Evolutionary conservation across 768 basidiomycete genomes (phyloP).

Genomic region (Suillus spraguei): DNA sequence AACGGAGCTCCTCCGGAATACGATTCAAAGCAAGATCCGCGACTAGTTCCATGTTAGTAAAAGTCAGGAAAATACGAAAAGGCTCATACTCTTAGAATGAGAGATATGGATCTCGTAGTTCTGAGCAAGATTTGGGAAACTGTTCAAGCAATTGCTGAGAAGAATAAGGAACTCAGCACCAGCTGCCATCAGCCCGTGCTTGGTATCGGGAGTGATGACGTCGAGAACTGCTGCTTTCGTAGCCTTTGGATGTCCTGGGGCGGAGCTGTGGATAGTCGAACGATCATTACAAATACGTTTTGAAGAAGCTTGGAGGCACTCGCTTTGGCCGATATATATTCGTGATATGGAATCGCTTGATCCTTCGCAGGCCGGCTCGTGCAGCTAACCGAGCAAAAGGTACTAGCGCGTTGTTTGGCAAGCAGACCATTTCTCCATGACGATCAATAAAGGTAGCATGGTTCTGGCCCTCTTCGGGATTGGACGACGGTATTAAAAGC

Average conservation of each 20-base stretch:
- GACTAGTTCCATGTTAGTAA: slow-evolving; percentile 46
- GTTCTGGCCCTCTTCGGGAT: slow-evolving; percentile 61
- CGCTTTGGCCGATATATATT: slow-evolving; percentile 74
- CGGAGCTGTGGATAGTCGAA: slow-evolving; percentile 42
- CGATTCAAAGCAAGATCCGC: slow-evolving; percentile 64
- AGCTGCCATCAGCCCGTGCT: slow-evolving; percentile 64
- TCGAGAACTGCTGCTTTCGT: slow-evolving; percentile 81
- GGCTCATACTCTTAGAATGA: slow-evolving; percentile 67
- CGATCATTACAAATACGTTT: neutral
- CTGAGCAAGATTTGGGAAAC: slow-evolving; percentile 68
- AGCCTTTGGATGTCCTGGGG: slow-evolving; percentile 72
- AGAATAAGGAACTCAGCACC: slow-evolving; percentile 76
- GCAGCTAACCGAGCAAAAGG: slow-evolving; percentile 88
- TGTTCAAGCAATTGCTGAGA: slow-evolving; percentile 64
- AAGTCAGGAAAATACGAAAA: neutral
- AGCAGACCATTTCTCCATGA: slow-evolving; percentile 72
- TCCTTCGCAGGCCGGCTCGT: slow-evolving; percentile 60
- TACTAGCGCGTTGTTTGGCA: slow-evolving; percentile 72
- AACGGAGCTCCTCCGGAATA: slow-evolving; percentile 57
- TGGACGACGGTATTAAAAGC: slow-evolving; percentile 73
- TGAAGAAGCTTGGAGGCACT: slow-evolving; percentile 21
- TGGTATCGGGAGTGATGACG: slow-evolving; percentile 77
- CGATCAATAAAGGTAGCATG: slow-evolving; percentile 79
- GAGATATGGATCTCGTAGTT: slow-evolving; percentile 79
- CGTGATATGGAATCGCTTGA: slow-evolving; percentile 82